Evolutionary conservation across 306 rosid species (phyloP).

Genomic region (Fragaria iinumae): DNA sequence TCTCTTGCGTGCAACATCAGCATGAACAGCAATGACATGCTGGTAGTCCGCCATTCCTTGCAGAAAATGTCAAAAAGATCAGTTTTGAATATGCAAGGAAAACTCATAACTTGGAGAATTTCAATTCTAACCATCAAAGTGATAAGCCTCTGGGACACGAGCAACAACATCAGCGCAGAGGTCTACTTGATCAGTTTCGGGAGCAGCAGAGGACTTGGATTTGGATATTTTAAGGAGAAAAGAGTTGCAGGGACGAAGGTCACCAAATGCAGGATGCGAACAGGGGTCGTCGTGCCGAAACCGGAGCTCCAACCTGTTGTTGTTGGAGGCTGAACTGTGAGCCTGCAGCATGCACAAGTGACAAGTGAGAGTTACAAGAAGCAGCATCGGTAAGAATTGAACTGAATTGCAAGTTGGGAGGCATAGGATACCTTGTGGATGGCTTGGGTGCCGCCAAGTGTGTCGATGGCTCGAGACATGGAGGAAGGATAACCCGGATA

Average conservation of each 20-base stretch:
- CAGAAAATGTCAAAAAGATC: not conserved
- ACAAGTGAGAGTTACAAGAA: no score
- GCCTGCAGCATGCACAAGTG: constrained; percentile 38
- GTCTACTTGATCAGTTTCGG: constrained; percentile 26
- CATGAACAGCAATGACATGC: constrained; percentile 81
- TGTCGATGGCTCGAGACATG: constrained; percentile 49
- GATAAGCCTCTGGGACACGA: constrained; percentile 60
- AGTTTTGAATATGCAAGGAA: constrained; percentile 17
- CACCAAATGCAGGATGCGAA: constrained; percentile 83
- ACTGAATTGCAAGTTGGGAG: not conserved
- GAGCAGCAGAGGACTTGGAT: constrained; percentile 20
- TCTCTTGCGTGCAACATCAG: constrained; percentile 58
- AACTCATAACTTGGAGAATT: not conserved
- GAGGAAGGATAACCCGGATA: constrained; percentile 82
- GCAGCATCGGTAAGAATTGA: no score
- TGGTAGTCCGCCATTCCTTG: constrained; percentile 94
- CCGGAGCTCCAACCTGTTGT: constrained; percentile 59
- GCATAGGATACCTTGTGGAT: constrained; percentile 50
- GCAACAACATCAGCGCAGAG: constrained; percentile 63
- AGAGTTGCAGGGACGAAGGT: constrained; percentile 58
- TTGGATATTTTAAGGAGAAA: constrained; percentile 70
- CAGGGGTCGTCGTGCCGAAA: constrained; percentile 84
- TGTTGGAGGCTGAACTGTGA: constrained; percentile 49
- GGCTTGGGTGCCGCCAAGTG: constrained; percentile 67
- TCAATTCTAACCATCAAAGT: constrained; percentile 59